phyloP scores from a whole-genome alignment of 2,329 filamentous ascomycete species.

The Ilyonectria destructans region DNA sequence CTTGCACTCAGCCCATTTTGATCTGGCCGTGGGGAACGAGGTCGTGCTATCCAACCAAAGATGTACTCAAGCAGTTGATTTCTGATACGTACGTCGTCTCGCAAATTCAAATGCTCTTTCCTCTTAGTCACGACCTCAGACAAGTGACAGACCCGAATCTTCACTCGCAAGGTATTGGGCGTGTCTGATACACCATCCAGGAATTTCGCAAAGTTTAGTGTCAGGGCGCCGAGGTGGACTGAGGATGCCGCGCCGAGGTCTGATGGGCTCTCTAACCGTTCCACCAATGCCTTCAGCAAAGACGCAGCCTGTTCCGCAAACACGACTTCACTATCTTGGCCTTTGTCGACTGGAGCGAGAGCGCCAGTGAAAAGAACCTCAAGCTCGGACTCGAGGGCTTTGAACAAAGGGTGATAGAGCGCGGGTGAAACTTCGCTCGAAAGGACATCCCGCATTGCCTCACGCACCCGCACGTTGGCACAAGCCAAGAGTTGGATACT shows the following conservation, averaged over 20 bases:
- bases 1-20: constrained; percentile 59
- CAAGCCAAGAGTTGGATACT: constrained; percentile 78
- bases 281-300: constrained; percentile 75
- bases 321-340: constrained; percentile 73
- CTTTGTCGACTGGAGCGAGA: constrained; percentile 66
- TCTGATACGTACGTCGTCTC: constrained; percentile 78
- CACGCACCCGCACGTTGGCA: constrained; percentile 75
- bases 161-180: constrained; percentile 72
- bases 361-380: constrained; percentile 74
- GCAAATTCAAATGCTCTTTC: constrained; percentile 78
- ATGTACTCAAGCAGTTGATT: constrained; percentile 80
- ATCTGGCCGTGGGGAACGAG: constrained; percentile 67
- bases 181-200: constrained; percentile 73
- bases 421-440: constrained; percentile 76
- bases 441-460: constrained; percentile 77
- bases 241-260: constrained; percentile 76
- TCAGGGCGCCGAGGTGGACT: constrained; percentile 75
- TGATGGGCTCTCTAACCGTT: constrained; percentile 74
- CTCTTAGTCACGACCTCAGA: constrained; percentile 77
- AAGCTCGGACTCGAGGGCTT: constrained; percentile 76
- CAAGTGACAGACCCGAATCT: constrained; percentile 79
- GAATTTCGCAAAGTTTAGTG: constrained; percentile 78
- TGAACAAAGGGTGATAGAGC: constrained; percentile 76
- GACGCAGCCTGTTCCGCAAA: constrained; percentile 80
- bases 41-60: constrained; percentile 78